Evolutionary conservation across 768 basidiomycete genomes (phyloP).

Genomic region (Russula ochroleuca): DNA sequence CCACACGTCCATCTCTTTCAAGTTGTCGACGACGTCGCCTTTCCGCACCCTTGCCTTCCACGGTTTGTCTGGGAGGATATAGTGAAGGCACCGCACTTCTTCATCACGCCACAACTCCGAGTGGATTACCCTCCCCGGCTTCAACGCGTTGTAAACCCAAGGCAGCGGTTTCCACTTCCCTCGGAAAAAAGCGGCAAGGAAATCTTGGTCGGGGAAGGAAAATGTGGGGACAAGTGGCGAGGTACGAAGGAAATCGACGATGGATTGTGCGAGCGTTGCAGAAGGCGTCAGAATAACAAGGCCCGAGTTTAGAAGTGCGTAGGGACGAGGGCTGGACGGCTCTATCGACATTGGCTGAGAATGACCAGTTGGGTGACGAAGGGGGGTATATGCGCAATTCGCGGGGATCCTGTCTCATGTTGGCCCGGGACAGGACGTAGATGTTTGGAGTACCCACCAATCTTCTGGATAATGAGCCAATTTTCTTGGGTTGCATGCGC

Average conservation of each 20-base stretch:
- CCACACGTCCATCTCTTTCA: slow-evolving; percentile 58
- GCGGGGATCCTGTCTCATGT: slow-evolving; percentile 59
- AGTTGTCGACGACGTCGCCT: slow-evolving; percentile 42
- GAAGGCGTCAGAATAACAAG: slow-evolving; percentile 84
- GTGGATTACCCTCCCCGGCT: slow-evolving; percentile 76
- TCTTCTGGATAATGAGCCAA: slow-evolving; percentile 82
- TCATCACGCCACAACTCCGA: slow-evolving; percentile 75
- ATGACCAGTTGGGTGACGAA: slow-evolving; percentile 44
- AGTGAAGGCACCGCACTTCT: slow-evolving; percentile 83
- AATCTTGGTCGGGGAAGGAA: slow-evolving; percentile 91
- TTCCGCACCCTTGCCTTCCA: slow-evolving; percentile 58
- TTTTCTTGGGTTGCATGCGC: slow-evolving; percentile 89
- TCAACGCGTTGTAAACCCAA: slow-evolving; percentile 91
- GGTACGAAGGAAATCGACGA: slow-evolving; percentile 55
- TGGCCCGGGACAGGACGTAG: slow-evolving; percentile 13
- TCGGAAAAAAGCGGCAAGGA: slow-evolving; percentile 74
- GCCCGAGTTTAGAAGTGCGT: slow-evolving; percentile 86
- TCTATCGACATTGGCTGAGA: slow-evolving; percentile 44
- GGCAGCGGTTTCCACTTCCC: slow-evolving; percentile 75
- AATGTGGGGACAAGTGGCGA: slow-evolving; percentile 51
- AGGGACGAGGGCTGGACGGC: slow-evolving; percentile 57
- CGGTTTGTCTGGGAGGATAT: slow-evolving; percentile 82
- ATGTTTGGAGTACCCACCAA: slow-evolving; percentile 50
- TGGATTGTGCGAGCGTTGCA: slow-evolving; percentile 43
- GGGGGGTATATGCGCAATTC: slow-evolving; percentile 78